Percentiles rank a stretch among this genome's conserved stretches.
These are phyloP conservation scores for Fusarium verrucosum DNA, from an alignment of 2,329 filamentous ascomycete species.

Conservation along the genomic window DNA sequence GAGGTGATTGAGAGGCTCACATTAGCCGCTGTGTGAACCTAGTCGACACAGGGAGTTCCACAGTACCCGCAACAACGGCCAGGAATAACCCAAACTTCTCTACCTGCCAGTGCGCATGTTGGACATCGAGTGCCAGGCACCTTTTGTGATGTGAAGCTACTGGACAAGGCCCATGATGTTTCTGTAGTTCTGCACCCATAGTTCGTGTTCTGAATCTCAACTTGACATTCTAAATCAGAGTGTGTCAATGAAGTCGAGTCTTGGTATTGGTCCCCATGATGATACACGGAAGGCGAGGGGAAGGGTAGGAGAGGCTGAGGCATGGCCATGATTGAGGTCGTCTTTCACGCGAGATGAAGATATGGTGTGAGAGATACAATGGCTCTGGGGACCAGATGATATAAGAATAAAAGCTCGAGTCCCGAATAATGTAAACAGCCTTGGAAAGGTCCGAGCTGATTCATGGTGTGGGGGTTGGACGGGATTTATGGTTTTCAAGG, in stretches of 20 bases:
- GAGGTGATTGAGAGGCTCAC: neutral
- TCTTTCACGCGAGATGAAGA: neutral
- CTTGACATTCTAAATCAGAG: neutral
- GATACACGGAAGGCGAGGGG: neutral
- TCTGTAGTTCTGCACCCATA: neutral
- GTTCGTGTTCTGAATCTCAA: neutral
- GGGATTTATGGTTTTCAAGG: constrained; percentile 49
- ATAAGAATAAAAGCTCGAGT: constrained; percentile 8
- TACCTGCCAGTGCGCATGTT: constrained; percentile 58
- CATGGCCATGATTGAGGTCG: constrained; percentile 17
- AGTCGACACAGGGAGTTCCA: constrained; percentile 54
- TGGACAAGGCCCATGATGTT: neutral
- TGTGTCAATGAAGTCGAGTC: neutral
- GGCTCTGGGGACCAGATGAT: neutral
- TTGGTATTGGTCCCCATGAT: neutral
- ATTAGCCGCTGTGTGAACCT: constrained; percentile 2
- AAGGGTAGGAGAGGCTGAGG: constrained; percentile 4
- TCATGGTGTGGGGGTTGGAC: constrained; percentile 43
- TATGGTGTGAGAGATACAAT: neutral
- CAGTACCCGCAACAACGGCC: constrained; percentile 62
- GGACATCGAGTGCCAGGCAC: constrained; percentile 63
- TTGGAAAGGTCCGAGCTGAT: constrained; percentile 21
- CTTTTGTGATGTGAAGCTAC: constrained; percentile 34
- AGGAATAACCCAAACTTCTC: constrained; percentile 66
- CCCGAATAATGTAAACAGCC: constrained; percentile 24